phyloP scores from a whole-genome alignment of 192 early-diverging fungal species.

The Phycomyces nitens region DNA sequence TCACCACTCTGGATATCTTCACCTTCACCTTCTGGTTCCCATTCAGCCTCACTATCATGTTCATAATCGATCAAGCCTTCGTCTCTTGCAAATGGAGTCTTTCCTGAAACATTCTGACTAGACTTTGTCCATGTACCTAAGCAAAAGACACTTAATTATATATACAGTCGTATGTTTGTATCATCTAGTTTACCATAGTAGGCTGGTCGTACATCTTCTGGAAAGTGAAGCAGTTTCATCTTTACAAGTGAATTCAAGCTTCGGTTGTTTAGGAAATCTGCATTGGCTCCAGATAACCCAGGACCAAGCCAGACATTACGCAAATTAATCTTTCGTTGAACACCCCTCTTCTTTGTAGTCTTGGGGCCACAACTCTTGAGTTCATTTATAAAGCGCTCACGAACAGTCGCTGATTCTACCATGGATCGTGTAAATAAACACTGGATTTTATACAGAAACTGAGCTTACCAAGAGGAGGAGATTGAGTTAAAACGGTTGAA shows the following conservation, averaged over 20 bases:
- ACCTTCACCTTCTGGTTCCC: slow-evolving; percentile 87
- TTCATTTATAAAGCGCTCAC: slow-evolving; percentile 4
- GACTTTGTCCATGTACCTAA: slow-evolving; percentile 71
- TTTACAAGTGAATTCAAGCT: slow-evolving; percentile 32
- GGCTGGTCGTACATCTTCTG: slow-evolving; percentile 66
- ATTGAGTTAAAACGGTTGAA: background rate
- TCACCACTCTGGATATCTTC: slow-evolving; percentile 79
- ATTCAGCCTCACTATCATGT: slow-evolving; percentile 86
- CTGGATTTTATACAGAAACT: background rate
- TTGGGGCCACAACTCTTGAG: background rate
- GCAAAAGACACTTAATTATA: background rate
- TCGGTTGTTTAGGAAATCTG: slow-evolving; percentile 29
- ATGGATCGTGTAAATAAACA: background rate
- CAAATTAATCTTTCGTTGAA: slow-evolving; percentile 29
- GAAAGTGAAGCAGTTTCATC: slow-evolving; percentile 69
- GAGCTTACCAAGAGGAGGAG: slow-evolving; percentile 2
- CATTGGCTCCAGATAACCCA: slow-evolving; percentile 18
- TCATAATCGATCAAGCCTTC: slow-evolving; percentile 70
- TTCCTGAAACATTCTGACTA: slow-evolving; percentile 51
- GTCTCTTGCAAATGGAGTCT: slow-evolving; percentile 64
- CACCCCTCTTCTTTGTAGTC: slow-evolving; percentile 9
- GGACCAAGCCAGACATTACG: slow-evolving; percentile 25
- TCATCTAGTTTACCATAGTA: slow-evolving; percentile 58
- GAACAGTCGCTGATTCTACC: background rate
- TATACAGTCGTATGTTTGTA: background rate